Evolutionary conservation across 352 stramenopile genomes (phyloP), one percentile per base, ranked within the genome.

Genomic region (Globisporangium nagaii): DNA sequence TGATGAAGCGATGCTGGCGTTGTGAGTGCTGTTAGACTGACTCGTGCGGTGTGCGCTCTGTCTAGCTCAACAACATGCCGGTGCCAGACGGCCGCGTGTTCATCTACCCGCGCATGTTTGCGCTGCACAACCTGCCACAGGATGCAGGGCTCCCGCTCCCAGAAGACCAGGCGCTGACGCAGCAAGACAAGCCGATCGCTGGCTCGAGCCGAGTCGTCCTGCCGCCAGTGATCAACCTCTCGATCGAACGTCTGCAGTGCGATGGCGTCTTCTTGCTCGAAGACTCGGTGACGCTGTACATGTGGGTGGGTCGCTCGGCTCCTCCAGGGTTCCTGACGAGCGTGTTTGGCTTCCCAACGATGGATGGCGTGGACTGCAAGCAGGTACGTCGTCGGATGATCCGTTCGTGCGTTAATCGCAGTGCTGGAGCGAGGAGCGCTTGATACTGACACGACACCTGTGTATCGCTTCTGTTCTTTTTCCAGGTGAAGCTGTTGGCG

Each of bases 41-140:
- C 19, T 10, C 44, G 11, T 58, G 32, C 24, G 39, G 5, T 43
- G 11, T 48, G 15, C 51, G 51, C 34, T 28, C n/a, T n/a, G n/a
- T 66, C n/a, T 53, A 88, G 62, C 72, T 99, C 20, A 90, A 90
- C 58, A 96, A 96, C 63, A 98, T 99, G 95, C 86, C 81, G 27
- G 83, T 98, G 17, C 68, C 84, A 22, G 74, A 97, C 39, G 95
- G 80, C 27, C 87, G 85, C 17, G 77, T 93, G 57, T 99, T 97
- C 71, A 95, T 98, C 49, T 99, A 99, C 74, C 96, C 97, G 25
- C 90, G 93, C 15, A 86, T 99, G 71, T 99, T 99, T 74, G 82
- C 89, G 44, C 66, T 98, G 37, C 77, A 95, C 71, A 95, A 98
- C 53, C 95, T 99, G 81, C 71, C 81, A 6, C 56, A 74, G 3